Evolutionary conservation across 1,139 yeast genomes (phyloP).

Genomic region (Scheffersomyces quercinus): DNA sequence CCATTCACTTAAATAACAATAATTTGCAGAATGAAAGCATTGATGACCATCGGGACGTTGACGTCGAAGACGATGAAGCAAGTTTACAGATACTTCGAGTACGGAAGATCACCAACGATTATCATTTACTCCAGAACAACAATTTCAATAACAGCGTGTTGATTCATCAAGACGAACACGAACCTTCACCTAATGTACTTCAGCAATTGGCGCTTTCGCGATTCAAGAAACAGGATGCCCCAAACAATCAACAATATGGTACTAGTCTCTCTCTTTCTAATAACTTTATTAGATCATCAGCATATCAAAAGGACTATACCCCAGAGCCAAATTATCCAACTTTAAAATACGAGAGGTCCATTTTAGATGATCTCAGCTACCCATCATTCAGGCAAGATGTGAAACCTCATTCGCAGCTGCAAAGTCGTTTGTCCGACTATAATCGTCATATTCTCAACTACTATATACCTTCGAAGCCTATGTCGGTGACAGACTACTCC

Average conservation of each 20-base stretch:
- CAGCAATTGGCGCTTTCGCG: neutral
- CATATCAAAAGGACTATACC: slow-evolving; percentile 12
- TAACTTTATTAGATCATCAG: slow-evolving; percentile 9
- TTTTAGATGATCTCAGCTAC: neutral
- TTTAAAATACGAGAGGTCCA: neutral
- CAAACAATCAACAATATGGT: slow-evolving; percentile 10
- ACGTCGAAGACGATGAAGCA: neutral
- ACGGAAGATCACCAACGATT: slow-evolving; percentile 12
- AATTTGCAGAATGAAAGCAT: no score
- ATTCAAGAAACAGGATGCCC: neutral
- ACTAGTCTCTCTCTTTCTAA: slow-evolving; percentile 12
- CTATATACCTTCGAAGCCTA: slow-evolving; percentile 12
- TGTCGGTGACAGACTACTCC: slow-evolving; percentile 9
- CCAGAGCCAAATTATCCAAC: slow-evolving; percentile 2
- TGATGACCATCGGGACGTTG: no score
- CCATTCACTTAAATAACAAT: no score
- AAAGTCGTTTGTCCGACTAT: slow-evolving; percentile 6
- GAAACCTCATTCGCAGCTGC: neutral
- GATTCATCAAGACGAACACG: no score
- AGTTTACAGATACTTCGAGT: neutral
- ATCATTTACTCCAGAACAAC: slow-evolving; percentile 12
- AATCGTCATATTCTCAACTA: slow-evolving; percentile 10
- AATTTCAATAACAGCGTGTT: no score
- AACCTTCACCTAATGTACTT: neutral
- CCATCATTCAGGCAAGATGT: neutral